phyloP scores from a whole-genome alignment of 1,139 yeast species.

The Suhomyces anneliseae region DNA sequence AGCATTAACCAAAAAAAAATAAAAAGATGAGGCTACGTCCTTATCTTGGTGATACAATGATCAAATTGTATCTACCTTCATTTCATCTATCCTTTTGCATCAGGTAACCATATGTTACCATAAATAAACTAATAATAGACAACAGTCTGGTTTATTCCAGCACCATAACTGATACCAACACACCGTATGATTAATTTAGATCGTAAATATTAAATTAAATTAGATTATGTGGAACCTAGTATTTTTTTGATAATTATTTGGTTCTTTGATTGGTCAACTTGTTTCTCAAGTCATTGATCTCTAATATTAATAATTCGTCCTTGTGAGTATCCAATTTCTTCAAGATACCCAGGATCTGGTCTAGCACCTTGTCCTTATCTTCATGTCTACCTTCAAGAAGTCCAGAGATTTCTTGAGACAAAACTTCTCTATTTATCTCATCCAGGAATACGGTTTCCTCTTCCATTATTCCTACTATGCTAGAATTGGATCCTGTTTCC shows the following conservation, averaged over 20 bases:
- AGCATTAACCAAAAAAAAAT: neutral
- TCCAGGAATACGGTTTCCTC: slow-evolving; percentile 11
- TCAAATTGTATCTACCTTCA: too few relatives aligned
- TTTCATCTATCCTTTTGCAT: too few relatives aligned
- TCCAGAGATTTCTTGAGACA: slow-evolving; percentile 21
- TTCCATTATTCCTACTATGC: slow-evolving; percentile 20
- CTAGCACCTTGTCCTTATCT: slow-evolving; percentile 8
- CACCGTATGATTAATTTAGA: too few relatives aligned
- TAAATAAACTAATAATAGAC: too few relatives aligned
- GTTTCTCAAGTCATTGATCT: slow-evolving; percentile 23
- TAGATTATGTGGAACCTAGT: neutral
- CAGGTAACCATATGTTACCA: too few relatives aligned
- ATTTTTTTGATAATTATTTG: neutral
- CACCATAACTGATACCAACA: too few relatives aligned
- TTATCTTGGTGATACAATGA: too few relatives aligned
- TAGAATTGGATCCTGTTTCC: slow-evolving; percentile 23
- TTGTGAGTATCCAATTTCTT: slow-evolving; percentile 16
- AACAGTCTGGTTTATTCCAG: too few relatives aligned
- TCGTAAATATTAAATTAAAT: too few relatives aligned
- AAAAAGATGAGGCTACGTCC: too few relatives aligned
- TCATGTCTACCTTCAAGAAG: slow-evolving; percentile 11
- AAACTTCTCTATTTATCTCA: slow-evolving; percentile 14
- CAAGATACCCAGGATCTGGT: slow-evolving; percentile 18
- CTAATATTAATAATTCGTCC: slow-evolving; percentile 27
- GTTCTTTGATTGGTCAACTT: neutral